Evolutionary conservation across 345 rosid species (phyloP).

Genomic region (Draba incana): DNA sequence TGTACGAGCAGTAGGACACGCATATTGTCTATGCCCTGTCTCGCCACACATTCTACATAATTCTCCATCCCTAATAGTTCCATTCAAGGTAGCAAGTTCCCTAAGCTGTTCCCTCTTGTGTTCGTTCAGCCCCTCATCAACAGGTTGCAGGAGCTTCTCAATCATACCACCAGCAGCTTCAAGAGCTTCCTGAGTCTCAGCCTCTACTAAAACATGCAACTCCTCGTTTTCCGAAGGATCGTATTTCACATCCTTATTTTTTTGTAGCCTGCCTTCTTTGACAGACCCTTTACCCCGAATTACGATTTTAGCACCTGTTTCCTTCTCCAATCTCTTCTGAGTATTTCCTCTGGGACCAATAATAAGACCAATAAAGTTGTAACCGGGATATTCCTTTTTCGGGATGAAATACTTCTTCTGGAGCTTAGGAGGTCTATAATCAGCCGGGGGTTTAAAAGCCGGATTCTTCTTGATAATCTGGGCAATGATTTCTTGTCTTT

Average conservation of each 20-base stretch:
- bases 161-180: conserved; percentile 98
- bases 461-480: conserved; percentile 92
- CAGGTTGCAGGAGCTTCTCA: conserved; percentile 95
- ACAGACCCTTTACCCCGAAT: conserved; percentile 96
- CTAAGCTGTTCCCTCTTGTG: conserved; percentile 98
- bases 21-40: conserved; percentile 91
- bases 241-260: conserved; percentile 90
- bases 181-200: conserved; percentile 85
- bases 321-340: conserved; percentile 98
- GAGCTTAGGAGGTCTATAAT: conserved; percentile 94
- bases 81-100: conserved; percentile 96
- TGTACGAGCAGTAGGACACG: conserved; percentile 77
- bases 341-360: conserved; percentile 97
- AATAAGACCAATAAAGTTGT: conserved; percentile 89
- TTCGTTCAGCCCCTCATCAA: conserved; percentile 94
- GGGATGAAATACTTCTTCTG: conserved; percentile 97
- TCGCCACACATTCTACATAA: conserved; percentile 93
- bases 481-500: conserved; percentile 90
- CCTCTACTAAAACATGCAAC: conserved; percentile 97
- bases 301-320: conserved; percentile 94
- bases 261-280: conserved; percentile 91
- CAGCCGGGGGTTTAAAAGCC: conserved; percentile 94
- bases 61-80: conserved; percentile 98
- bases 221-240: conserved; percentile 96
- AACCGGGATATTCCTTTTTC: conserved; percentile 92